Percentiles rank a stretch among this genome's conserved stretches.
Evolutionary conservation across 768 basidiomycete genomes (phyloP).

Genomic region (Tricholoma sp.): DNA sequence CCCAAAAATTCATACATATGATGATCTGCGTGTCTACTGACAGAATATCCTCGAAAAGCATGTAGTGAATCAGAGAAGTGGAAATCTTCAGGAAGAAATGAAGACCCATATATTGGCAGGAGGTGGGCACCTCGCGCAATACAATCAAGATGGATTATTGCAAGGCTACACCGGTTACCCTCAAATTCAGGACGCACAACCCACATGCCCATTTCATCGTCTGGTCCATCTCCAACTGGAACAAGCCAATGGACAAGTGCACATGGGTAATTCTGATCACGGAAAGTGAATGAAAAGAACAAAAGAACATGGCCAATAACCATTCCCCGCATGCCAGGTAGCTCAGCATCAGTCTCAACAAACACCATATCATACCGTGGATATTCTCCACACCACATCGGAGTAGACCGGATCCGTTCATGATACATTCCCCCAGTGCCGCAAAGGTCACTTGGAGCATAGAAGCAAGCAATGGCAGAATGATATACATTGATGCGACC

Average conservation of each 20-base stretch:
- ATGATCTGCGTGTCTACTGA: not conserved
- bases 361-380: slow-evolving; percentile 18
- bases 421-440: slow-evolving; percentile 12
- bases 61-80: not conserved
- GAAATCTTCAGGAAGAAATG: not conserved
- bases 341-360: too few relatives aligned
- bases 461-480: slow-evolving; percentile 26
- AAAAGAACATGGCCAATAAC: not conserved
- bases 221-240: not conserved
- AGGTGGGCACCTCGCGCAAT: not conserved
- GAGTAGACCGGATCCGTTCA: slow-evolving; percentile 23
- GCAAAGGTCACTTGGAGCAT: slow-evolving; percentile 31
- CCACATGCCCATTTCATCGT: not conserved
- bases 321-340: not conserved
- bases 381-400: slow-evolving; percentile 22
- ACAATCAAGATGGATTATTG: not conserved
- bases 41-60: not conserved
- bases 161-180: not conserved
- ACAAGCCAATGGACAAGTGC: not conserved
- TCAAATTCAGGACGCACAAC: not conserved
- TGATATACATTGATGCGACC: slow-evolving; percentile 17
- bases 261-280: not conserved
- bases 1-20: not conserved
- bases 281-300: not conserved
- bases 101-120: not conserved